These are phyloP conservation scores for Eleusine indica DNA, from an alignment of 176 grass and related monocot genomes.

Conservation along the genomic window DNA sequence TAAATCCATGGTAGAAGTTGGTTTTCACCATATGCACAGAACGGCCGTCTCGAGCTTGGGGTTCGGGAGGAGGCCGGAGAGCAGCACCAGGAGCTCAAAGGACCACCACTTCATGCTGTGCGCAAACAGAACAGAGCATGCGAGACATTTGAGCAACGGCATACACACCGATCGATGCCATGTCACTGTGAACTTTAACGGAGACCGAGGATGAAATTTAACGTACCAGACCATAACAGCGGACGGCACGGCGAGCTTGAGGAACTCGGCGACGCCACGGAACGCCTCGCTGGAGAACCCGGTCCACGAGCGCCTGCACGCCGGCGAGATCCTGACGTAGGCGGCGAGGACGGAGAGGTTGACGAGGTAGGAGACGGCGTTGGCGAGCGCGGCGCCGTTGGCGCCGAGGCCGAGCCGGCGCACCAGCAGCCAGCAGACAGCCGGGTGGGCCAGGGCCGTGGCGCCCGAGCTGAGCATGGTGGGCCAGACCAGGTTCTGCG, in stretches of 20 bases:
- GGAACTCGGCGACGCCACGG: constrained; percentile 30
- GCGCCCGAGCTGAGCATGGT: constrained; percentile 43
- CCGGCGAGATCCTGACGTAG: constrained; percentile 42
- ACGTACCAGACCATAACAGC: constrained; percentile 34
- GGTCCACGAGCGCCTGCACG: constrained; percentile 42
- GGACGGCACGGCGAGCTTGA: constrained; percentile 48
- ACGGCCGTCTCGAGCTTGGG: constrained; percentile 65
- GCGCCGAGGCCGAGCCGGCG: constrained; percentile 28
- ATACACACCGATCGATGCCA: background rate
- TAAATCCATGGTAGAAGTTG: no score
- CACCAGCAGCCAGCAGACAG: constrained; percentile 62
- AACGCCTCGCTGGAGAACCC: constrained; percentile 57
- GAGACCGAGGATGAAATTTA: no score
- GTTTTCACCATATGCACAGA: constrained; percentile 46
- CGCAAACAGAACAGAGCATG: background rate
- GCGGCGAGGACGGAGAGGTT: constrained; percentile 29
- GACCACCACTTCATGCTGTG: constrained; percentile 72
- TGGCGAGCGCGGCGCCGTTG: constrained; percentile 51
- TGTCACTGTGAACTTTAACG: no score
- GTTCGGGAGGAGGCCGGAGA: constrained; percentile 70
- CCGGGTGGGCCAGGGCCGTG: constrained; percentile 43
- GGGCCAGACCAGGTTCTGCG: constrained; percentile 50
- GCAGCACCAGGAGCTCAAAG: constrained; percentile 62
- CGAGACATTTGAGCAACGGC: background rate
- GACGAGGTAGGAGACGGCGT: constrained; percentile 38